A percentile compares a stretch with the other conserved stretches of the same genome.
Evolutionary conservation across 164 flowering plant species (phyloP).

Genomic region (Kingdonia uniflora): DNA sequence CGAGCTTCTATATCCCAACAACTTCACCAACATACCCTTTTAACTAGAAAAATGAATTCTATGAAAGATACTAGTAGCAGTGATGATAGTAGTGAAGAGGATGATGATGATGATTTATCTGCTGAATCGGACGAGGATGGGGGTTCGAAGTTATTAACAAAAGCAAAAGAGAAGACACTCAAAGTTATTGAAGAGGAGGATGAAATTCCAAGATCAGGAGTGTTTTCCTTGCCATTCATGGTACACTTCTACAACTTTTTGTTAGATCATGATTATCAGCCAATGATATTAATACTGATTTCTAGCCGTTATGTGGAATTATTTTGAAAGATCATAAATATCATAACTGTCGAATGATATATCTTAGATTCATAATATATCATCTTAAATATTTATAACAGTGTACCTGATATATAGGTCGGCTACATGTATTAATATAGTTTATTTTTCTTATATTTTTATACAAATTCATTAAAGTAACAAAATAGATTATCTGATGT

Average conservation of each 20-base stretch:
- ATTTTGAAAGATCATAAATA: no score
- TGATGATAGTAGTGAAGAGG: conserved; percentile 55
- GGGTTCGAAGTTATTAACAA: conserved; percentile 37
- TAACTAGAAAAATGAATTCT: conserved; percentile 77
- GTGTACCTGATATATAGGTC: no score
- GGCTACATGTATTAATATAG: no score
- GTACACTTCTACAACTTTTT: conserved; percentile 26
- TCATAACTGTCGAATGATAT: no score
- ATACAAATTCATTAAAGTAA: no score
- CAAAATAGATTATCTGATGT: no score
- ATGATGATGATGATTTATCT: conserved; percentile 34
- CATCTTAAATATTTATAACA: no score
- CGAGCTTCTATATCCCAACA: conserved; percentile 80
- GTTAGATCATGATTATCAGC: neutral
- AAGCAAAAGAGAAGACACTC: conserved; percentile 65
- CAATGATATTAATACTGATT: no score
- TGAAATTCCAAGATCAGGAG: conserved; percentile 59
- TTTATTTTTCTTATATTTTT: no score
- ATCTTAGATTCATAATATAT: no score
- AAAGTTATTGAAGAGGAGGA: conserved; percentile 53
- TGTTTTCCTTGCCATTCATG: conserved; percentile 89
- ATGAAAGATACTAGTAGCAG: conserved; percentile 63
- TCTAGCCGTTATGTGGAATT: no score
- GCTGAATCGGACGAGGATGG: conserved; percentile 35
- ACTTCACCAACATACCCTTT: conserved; percentile 51